Percentiles rank a stretch among this genome's conserved stretches.
phyloP scores from a whole-genome alignment of 192 early-diverging fungal species.

The Umbelopsis ramanniana region DNA sequence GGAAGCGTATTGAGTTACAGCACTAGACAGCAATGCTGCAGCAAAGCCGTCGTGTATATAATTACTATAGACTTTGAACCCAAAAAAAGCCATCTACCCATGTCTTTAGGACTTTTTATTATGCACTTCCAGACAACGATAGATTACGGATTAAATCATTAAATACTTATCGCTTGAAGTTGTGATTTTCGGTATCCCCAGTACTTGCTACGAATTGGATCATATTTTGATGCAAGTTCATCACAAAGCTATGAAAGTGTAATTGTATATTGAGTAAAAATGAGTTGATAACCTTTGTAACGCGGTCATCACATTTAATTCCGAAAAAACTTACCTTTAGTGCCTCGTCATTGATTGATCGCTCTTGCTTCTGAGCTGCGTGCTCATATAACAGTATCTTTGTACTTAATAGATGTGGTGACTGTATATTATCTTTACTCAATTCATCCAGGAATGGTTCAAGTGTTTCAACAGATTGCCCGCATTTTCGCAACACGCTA shows the following conservation, averaged over 20 bases:
- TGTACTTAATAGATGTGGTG: conserved; percentile 46
- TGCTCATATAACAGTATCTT: conserved; percentile 53
- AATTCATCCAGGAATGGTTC: conserved; percentile 48
- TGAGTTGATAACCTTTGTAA: background rate
- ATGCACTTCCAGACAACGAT: background rate
- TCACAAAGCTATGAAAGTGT: conserved; percentile 48
- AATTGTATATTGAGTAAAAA: background rate
- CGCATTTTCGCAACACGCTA: conserved; percentile 47
- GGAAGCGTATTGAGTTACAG: conserved; percentile 54
- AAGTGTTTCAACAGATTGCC: conserved; percentile 39
- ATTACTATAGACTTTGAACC: background rate
- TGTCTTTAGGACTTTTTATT: background rate
- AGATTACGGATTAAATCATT: background rate
- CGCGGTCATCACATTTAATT: background rate
- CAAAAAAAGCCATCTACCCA: background rate
- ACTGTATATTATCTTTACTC: conserved; percentile 33
- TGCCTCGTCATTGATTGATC: conserved; percentile 42
- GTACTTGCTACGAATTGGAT: conserved; percentile 68
- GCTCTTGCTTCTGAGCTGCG: conserved; percentile 40
- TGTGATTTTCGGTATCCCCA: conserved; percentile 62
- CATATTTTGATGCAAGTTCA: conserved; percentile 58
- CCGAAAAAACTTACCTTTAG: conserved; percentile 35
- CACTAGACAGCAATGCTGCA: conserved; percentile 40
- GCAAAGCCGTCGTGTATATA: background rate
- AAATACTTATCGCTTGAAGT: background rate